Evolutionary conservation across 2,329 filamentous ascomycete genomes (phyloP), one percentile per base, ranked within the genome.

Genomic region (Elsinoe batatas): DNA sequence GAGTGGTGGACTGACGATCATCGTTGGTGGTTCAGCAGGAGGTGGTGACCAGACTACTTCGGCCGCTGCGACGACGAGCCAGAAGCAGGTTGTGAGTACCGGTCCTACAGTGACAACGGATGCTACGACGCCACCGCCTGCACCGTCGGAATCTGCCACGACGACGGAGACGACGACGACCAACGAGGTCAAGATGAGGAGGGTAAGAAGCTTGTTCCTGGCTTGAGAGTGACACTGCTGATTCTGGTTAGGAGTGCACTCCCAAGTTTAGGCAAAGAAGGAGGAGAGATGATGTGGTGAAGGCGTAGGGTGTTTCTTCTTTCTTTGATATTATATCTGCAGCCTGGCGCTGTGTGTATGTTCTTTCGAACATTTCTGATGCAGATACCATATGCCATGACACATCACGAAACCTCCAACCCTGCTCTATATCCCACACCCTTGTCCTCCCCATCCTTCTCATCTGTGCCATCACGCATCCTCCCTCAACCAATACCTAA

Each of bases 1-100:
- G 42, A 73, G 74, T 0, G 56, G 59, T 22, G 20, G 71, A 8
- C 70, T 76, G 42, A 69, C 68, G 7, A 64, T 77, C 54, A 67
- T 69, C 57, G 68, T 76, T 57, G 75, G 74, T 13, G 74, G 74
- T 2, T 3, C 43, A 13, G 15, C 10, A 8, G 44, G 26, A 15
- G 17, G 36, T n/a, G 36, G 36, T 4, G 36, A 12, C n/a, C 26
- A 30, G 26, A 44, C 40, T 44, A 20, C 38, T 15, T 11, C 38
- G 3, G 4, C 38, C 13, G 10, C 38, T 17, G 15, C 38, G 38
- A 18, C 38, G 38, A 18, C 10, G n/a, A 3, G 10, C 26, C 18
- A 12, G 20, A 13, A 12, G 38, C 38, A 15, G 38, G 18, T 18
- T 15, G 13, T 18, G 38, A 42, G 6, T 4, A 42, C 38, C n/a